phyloP scores from a whole-genome alignment of 768 basidiomycete species.

The Gymnopilus dilepis region DNA sequence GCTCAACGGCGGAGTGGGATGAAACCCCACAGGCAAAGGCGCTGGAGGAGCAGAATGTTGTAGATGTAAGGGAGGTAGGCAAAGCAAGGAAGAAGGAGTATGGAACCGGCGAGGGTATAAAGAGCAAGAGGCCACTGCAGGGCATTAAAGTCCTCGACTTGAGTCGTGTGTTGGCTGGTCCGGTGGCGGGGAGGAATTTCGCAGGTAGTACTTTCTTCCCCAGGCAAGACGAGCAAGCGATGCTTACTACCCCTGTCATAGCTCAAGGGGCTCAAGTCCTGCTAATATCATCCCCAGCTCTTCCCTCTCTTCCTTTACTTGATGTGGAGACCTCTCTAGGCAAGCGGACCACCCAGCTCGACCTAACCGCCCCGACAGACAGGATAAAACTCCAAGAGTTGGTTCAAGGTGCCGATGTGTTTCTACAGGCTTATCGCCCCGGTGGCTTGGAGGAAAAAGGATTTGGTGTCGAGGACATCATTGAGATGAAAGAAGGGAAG shows the following conservation, averaged over 20 bases:
- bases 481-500: slow-evolving; percentile 23
- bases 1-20: slow-evolving; percentile 57
- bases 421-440: slow-evolving; percentile 66
- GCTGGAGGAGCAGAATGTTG: slow-evolving; percentile 44
- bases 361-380: slow-evolving; percentile 44
- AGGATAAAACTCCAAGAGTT: slow-evolving; percentile 40
- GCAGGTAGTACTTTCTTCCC: slow-evolving; percentile 46
- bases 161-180: slow-evolving; percentile 63
- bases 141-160: slow-evolving; percentile 63
- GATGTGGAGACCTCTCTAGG: slow-evolving; percentile 67
- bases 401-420: slow-evolving; percentile 53
- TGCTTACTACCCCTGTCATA: slow-evolving; percentile 19
- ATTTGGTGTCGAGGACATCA: slow-evolving; percentile 49
- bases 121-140: slow-evolving; percentile 41
- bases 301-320: slow-evolving; percentile 55
- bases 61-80: slow-evolving; percentile 50
- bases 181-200: slow-evolving; percentile 58
- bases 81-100: slow-evolving; percentile 44
- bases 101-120: background rate
- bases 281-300: slow-evolving; percentile 55
- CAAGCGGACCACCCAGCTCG: slow-evolving; percentile 66
- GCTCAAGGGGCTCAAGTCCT: slow-evolving; percentile 66
- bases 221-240: too few relatives aligned
- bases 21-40: slow-evolving; percentile 51
- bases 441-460: slow-evolving; percentile 52